Base-by-base conservation (phyloP, 306 rosid genomes). In the Senna siamea region DNA sequence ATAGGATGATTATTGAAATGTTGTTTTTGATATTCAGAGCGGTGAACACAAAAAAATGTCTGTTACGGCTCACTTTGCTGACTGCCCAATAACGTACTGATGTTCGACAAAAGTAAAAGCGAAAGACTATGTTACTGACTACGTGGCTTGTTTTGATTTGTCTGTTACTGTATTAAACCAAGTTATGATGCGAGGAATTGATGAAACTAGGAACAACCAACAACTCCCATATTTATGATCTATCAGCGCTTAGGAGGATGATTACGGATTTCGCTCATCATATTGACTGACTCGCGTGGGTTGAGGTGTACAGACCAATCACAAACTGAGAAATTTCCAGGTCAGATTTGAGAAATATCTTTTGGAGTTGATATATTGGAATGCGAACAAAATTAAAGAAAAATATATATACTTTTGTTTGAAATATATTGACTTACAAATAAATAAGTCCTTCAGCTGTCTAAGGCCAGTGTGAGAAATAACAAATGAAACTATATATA, bases 271-370 rank as follows among this genome's bases (percentile, higher is more conserved):
- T 53, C 38, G 63, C 14, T 57, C 28, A 9, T 52, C 20, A 9
- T 4, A 11, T 28, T 17, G 65, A 70, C 55, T 6, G 18, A 44
- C 53, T 83, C 79, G 80, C 88, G 87, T 72, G 74, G 20, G 2
- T 20, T 60, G 76, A 53, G 78, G 51, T 53, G 43, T 66, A 1
- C 66, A 5, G 0, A 0, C 93, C 93, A 86, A 85, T 88, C 59
- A 83, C 4, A 43, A 22, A 43, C 58, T 23, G 9, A 12, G 0
- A 0, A 61, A 5, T 19, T 56, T 79, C 80, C 87, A 86, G 48
- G 80, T 86, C 44, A 26, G 73, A 77, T 66, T 68, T 30, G 4
- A 4, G 9, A 61, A 44, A 62, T 48, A 79, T n/a, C n/a, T n/a
- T n/a, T n/a, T n/a, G n/a, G n/a, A n/a, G n/a, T n/a, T n/a, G n/a